phyloP scores from a whole-genome alignment of 176 grass and related monocot species.

The Ananas comosus region DNA sequence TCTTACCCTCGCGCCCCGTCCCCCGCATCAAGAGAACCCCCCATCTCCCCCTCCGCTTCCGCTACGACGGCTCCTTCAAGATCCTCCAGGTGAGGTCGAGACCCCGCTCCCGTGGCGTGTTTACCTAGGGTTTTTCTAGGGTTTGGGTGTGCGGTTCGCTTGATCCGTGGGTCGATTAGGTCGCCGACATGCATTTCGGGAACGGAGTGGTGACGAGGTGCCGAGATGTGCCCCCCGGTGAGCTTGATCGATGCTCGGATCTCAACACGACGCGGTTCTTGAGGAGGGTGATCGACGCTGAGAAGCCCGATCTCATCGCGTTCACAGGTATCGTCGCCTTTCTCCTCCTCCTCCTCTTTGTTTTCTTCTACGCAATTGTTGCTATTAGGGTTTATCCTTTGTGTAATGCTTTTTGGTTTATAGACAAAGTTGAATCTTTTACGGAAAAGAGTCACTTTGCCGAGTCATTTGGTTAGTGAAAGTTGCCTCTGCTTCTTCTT shows the following conservation, averaged over 20 bases:
- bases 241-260: conserved; percentile 65
- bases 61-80: conserved; percentile 69
- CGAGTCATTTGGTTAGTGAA: not conserved
- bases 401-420: not conserved
- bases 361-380: not conserved
- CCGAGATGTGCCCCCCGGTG: conserved; percentile 49
- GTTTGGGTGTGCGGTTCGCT: not conserved
- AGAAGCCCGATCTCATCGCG: conserved; percentile 74
- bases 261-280: conserved; percentile 82
- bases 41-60: conserved; percentile 59
- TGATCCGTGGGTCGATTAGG: conserved; percentile 27
- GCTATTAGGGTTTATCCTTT: no score
- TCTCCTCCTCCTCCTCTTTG: not conserved
- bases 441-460: not conserved
- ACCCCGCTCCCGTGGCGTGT: not conserved
- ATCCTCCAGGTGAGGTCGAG: conserved; percentile 55
- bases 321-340: conserved; percentile 53
- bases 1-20: not conserved
- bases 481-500: no score
- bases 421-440: not conserved
- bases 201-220: conserved; percentile 72
- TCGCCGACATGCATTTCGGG: conserved; percentile 94
- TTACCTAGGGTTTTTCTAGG: not conserved
- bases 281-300: conserved; percentile 57
- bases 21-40: conserved; percentile 49